Percentiles rank a stretch among this genome's conserved stretches.
phyloP scores from a whole-genome alignment of 208 protist species.

The Acanthamoeba royreba region DNA sequence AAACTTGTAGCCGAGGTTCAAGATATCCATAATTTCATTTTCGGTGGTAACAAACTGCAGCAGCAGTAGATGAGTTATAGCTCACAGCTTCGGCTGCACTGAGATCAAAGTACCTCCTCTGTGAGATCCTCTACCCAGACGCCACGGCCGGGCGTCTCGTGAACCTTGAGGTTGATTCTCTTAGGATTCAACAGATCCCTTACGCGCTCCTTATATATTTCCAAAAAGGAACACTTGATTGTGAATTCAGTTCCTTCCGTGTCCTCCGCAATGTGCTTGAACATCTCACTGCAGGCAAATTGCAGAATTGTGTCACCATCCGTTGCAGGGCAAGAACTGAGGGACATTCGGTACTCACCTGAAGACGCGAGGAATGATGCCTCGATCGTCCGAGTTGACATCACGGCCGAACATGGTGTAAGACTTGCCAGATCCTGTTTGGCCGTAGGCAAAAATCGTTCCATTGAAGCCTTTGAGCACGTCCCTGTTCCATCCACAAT shows the following conservation, averaged over 20 bases:
- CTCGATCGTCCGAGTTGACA: constrained; percentile 72
- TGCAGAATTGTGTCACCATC: not conserved
- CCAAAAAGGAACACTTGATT: constrained; percentile 92
- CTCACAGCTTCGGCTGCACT: not conserved
- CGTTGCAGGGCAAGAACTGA: not conserved
- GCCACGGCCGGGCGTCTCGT: constrained; percentile 87
- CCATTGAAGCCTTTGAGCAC: constrained; percentile 85
- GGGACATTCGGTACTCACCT: not conserved
- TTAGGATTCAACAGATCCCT: constrained; percentile 90
- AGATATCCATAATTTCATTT: constrained; percentile 86
- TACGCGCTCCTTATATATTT: constrained; percentile 97
- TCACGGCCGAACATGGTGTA: constrained; percentile 78
- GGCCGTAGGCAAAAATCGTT: constrained; percentile 83
- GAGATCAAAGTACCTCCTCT: constrained; percentile 52
- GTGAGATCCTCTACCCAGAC: constrained; percentile 90
- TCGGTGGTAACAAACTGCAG: constrained; percentile 80
- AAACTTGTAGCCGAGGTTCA: constrained; percentile 81
- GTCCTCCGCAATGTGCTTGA: not conserved
- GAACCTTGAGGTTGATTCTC: constrained; percentile 82
- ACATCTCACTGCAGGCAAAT: not conserved
- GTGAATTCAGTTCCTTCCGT: constrained; percentile 85
- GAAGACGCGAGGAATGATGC: constrained; percentile 87
- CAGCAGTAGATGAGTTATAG: not conserved
- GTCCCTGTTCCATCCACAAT: constrained; percentile 3
- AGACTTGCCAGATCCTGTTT: constrained; percentile 80